A percentile compares a stretch with the other conserved stretches of the same genome.
These are phyloP conservation scores for Picea mariana DNA, from an alignment of 83 land plant genomes.

Conservation along the genomic window DNA sequence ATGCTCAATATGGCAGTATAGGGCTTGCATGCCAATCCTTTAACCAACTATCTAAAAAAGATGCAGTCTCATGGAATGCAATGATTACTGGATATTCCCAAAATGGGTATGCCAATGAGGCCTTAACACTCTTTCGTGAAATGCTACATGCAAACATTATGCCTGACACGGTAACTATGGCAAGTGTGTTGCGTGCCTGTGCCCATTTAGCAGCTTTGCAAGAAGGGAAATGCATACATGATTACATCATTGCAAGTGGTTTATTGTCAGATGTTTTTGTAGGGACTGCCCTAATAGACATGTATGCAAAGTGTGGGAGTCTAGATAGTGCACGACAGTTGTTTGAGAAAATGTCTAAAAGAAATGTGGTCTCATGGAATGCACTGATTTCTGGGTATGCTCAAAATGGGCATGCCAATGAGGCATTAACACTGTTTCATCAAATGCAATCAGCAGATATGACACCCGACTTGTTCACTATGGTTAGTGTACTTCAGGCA, in stretches of 20 bases:
- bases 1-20: constrained; percentile 13
- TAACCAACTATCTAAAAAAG: constrained; percentile 6
- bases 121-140: neutral
- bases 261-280: neutral
- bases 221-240: neutral
- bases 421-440: neutral
- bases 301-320: constrained; percentile 11
- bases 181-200: constrained; percentile 2
- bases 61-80: constrained; percentile 20
- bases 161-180: constrained; percentile 19
- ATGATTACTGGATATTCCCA: constrained; percentile 17
- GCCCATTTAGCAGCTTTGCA: neutral
- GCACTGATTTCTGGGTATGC: neutral
- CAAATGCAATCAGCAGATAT: neutral
- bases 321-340: neutral
- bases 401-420: neutral
- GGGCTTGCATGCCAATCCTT: constrained; percentile 17
- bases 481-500: constrained; percentile 32
- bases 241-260: neutral
- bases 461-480: neutral
- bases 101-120: constrained; percentile 4
- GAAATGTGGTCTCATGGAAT: neutral
- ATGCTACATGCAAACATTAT: neutral
- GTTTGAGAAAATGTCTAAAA: neutral
- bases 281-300: neutral